Percentiles rank a stretch among this genome's conserved stretches.
Evolutionary conservation across 2,329 filamentous ascomycete genomes (phyloP).

Genomic region (Fusarium guadeloupense): DNA sequence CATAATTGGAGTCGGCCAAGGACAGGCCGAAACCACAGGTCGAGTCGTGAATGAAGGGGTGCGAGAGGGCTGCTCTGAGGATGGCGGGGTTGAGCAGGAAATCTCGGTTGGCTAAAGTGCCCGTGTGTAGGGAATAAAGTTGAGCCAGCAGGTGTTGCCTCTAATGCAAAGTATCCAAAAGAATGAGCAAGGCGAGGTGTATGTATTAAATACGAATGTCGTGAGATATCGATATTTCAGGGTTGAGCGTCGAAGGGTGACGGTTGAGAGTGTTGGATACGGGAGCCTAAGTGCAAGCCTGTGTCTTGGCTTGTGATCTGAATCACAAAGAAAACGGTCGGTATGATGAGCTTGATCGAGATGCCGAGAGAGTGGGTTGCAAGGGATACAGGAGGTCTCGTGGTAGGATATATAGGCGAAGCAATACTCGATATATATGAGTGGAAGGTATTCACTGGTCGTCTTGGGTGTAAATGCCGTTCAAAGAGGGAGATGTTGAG

Average conservation of each 20-base stretch:
- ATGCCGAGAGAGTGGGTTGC: not conserved
- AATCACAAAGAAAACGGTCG: conserved; percentile 32
- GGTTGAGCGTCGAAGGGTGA: conserved; percentile 25
- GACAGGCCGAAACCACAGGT: conserved; percentile 32
- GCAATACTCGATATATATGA: not conserved
- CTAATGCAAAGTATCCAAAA: conserved; percentile 18
- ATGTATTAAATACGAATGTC: conserved; percentile 14
- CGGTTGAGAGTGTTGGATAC: conserved; percentile 17
- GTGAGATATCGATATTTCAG: conserved; percentile 30
- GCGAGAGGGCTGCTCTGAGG: conserved; percentile 28
- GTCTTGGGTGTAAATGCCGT: conserved; percentile 33
- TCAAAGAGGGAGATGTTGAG: conserved; percentile 29
- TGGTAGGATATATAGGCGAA: not conserved
- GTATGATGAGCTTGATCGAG: too few relatives aligned
- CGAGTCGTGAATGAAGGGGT: conserved; percentile 30
- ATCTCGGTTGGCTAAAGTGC: conserved; percentile 38
- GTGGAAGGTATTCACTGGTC: conserved; percentile 20
- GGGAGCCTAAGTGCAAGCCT: conserved; percentile 22
- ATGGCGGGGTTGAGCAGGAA: conserved; percentile 43
- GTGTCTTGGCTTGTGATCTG: conserved; percentile 36
- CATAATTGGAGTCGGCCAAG: conserved; percentile 51
- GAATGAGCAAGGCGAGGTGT: not conserved
- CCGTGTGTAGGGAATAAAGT: conserved; percentile 22
- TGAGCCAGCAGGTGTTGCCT: conserved; percentile 18
- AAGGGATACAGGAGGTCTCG: not conserved